Evolutionary conservation across 805 yeast genomes (phyloP), one percentile per base, ranked within the genome.

Genomic region (Zygotorulaspora danielsina): DNA sequence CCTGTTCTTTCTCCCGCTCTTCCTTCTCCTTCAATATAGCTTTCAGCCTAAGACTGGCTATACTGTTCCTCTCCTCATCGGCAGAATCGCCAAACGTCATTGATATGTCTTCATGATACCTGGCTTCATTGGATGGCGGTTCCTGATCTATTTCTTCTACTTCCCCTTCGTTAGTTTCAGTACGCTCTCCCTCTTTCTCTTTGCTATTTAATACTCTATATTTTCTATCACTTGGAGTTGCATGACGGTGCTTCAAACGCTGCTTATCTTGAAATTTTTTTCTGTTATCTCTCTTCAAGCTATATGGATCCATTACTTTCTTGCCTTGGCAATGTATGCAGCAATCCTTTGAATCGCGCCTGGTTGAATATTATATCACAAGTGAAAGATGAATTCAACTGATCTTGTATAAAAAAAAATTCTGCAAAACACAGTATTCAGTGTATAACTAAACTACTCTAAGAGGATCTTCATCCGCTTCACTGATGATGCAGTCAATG

Each of bases 381-480:
- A n/a, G n/a, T n/a, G n/a, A n/a, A n/a, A n/a, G n/a, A n/a, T n/a
- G n/a, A n/a, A n/a, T n/a, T n/a, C n/a, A n/a, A n/a, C n/a, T n/a
- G n/a, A n/a, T n/a, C n/a, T n/a, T n/a, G n/a, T n/a, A n/a, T n/a
- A n/a, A n/a, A n/a, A n/a, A n/a, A n/a, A n/a, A n/a, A n/a, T n/a
- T n/a, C n/a, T n/a, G n/a, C n/a, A n/a, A n/a, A n/a, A n/a, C n/a
- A n/a, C n/a, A n/a, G n/a, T n/a, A n/a, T n/a, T n/a, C n/a, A n/a
- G n/a, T n/a, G n/a, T n/a, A n/a, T n/a, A 21, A 21, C 20, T 25
- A 38, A 27, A 25, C 47, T 27, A 63, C 61, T 38, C 49, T 56
- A 35, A 73, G 63, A 8, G 95, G 95, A 54, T 86, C 95, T 31
- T 51, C 58, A 56, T 87, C 95, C 1, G 64, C 57, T 34, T 61